phyloP scores from a whole-genome alignment of 2,329 filamentous ascomycete genomes.

The Cercospora sesami region DNA sequence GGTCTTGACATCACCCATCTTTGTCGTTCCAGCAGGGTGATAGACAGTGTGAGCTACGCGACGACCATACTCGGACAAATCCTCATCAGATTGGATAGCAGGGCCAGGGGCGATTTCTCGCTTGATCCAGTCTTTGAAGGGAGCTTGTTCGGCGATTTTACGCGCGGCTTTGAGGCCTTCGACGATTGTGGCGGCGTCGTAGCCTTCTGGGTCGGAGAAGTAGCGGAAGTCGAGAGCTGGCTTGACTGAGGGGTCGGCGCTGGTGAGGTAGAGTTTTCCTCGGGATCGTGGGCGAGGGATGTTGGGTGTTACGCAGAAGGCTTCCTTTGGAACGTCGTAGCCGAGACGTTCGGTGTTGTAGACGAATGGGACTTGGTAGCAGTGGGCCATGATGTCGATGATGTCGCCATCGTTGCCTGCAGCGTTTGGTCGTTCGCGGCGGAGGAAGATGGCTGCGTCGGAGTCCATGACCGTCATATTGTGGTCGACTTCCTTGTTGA shows the following conservation, averaged over 20 bases:
- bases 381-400: conserved; percentile 93
- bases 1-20: conserved; percentile 74
- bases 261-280: conserved; percentile 75
- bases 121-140: conserved; percentile 82
- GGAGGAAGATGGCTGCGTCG: conserved; percentile 84
- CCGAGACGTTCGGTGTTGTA: conserved; percentile 79
- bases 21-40: conserved; percentile 84
- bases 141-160: conserved; percentile 69
- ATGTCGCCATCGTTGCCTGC: conserved; percentile 69
- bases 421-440: conserved; percentile 71
- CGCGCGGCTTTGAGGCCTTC: conserved; percentile 76
- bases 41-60: conserved; percentile 85
- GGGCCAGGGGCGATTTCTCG: conserved; percentile 77
- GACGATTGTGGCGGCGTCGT: conserved; percentile 79
- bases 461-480: conserved; percentile 91
- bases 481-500: conserved; percentile 72
- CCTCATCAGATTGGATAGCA: conserved; percentile 71
- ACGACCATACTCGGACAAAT: conserved; percentile 77
- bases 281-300: conserved; percentile 79
- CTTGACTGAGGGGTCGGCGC: conserved; percentile 71
- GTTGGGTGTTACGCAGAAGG: conserved; percentile 92
- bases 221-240: conserved; percentile 85
- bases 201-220: conserved; percentile 82
- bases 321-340: conserved; percentile 69
- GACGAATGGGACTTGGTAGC: conserved; percentile 91